A percentile compares a stretch with the other conserved stretches of the same genome.
These are phyloP conservation scores for Puya raimondii DNA, from an alignment of 176 grass and related monocot genomes.

Conservation along the genomic window DNA sequence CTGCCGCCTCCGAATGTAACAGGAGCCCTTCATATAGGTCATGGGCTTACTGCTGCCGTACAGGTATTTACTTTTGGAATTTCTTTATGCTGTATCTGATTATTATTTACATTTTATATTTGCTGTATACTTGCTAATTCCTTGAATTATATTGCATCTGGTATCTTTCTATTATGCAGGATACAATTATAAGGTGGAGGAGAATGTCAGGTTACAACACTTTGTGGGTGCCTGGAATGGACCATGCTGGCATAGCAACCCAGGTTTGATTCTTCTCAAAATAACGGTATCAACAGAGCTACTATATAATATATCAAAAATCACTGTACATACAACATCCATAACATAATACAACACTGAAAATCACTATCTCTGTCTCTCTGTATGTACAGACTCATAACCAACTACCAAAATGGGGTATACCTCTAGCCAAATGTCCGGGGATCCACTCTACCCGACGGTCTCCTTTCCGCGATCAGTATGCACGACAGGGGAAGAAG, in stretches of 20 bases:
- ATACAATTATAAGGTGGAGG: slow-evolving; percentile 73
- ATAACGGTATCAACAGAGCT: no score
- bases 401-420: no score
- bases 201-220: slow-evolving; percentile 93
- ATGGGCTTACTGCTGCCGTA: slow-evolving; percentile 67
- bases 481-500: no score
- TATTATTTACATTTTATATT: not conserved
- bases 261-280: slow-evolving; percentile 44
- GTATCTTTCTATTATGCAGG: slow-evolving; percentile 39
- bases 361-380: no score
- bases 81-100: not conserved
- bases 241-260: slow-evolving; percentile 96
- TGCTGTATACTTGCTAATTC: not conserved
- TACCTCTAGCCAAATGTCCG: no score
- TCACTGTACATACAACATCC: no score
- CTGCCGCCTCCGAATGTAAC: slow-evolving; percentile 84
- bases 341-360: no score
- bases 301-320: no score
- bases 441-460: no score
- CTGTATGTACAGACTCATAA: no score
- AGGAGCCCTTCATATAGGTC: slow-evolving; percentile 77
- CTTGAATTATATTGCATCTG: slow-evolving; percentile 2
- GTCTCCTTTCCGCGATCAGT: no score
- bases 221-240: slow-evolving; percentile 85
- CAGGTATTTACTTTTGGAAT: slow-evolving; percentile 32